Evolutionary conservation across 768 basidiomycete species (phyloP).

Genomic region (Serendipita indica): DNA sequence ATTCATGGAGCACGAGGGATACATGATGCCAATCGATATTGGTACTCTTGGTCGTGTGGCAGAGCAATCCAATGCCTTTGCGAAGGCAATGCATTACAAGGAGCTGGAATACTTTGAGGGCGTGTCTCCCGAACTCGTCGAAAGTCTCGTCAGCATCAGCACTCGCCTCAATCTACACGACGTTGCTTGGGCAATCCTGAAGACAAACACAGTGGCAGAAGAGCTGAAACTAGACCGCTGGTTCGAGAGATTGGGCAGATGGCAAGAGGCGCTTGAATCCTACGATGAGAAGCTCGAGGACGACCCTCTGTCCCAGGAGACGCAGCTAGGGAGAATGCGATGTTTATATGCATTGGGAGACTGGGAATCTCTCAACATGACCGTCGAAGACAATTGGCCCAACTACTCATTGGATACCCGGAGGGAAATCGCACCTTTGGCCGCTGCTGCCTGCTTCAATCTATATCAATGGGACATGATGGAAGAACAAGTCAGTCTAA

Average conservation of each 20-base stretch:
- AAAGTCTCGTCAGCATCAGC: slow-evolving; percentile 90
- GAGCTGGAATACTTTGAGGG: slow-evolving; percentile 93
- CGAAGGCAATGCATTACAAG: slow-evolving; percentile 97
- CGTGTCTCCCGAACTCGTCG: slow-evolving; percentile 78
- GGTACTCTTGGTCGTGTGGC: slow-evolving; percentile 89
- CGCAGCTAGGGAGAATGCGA: slow-evolving; percentile 83
- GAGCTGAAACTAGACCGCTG: slow-evolving; percentile 91
- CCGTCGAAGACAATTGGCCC: slow-evolving; percentile 80
- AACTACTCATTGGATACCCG: slow-evolving; percentile 71
- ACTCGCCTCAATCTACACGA: slow-evolving; percentile 94
- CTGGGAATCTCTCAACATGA: slow-evolving; percentile 80
- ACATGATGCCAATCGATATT: slow-evolving; percentile 84
- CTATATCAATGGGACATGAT: slow-evolving; percentile 94
- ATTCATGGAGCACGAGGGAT: slow-evolving; percentile 99
- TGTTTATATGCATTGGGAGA: slow-evolving; percentile 95
- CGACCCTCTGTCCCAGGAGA: slow-evolving; percentile 62
- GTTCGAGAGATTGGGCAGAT: slow-evolving; percentile 92
- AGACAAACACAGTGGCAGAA: slow-evolving; percentile 74
- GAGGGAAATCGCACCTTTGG: slow-evolving; percentile 87
- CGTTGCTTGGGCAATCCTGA: slow-evolving; percentile 68
- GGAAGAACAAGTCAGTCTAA: slow-evolving; percentile 90
- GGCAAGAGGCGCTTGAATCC: slow-evolving; percentile 82
- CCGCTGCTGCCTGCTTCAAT: slow-evolving; percentile 94
- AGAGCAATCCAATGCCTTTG: slow-evolving; percentile 83
- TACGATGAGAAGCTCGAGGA: slow-evolving; percentile 65